Evolutionary conservation across 805 yeast genomes (phyloP).

Genomic region (Candida fluviatilis): DNA sequence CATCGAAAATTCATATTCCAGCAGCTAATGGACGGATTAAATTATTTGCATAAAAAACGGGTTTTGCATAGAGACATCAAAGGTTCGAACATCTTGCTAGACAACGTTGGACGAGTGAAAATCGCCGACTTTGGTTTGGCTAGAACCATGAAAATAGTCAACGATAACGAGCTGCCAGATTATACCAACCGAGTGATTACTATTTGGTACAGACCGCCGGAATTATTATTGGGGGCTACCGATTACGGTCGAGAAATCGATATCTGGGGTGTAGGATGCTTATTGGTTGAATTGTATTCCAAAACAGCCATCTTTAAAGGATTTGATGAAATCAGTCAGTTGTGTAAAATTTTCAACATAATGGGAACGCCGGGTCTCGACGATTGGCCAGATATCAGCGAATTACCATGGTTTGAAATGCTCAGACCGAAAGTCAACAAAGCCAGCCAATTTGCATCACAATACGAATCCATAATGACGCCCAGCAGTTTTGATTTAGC

Average conservation of each 20-base stretch:
- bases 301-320: slow-evolving; percentile 82
- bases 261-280: slow-evolving; percentile 96
- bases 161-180: slow-evolving; percentile 56
- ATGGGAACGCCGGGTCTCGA: slow-evolving; percentile 82
- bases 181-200: slow-evolving; percentile 96
- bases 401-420: slow-evolving; percentile 91
- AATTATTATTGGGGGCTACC: slow-evolving; percentile 83
- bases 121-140: slow-evolving; percentile 85
- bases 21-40: slow-evolving; percentile 65
- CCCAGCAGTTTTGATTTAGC: slow-evolving; percentile 64
- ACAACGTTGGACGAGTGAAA: slow-evolving; percentile 57
- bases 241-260: slow-evolving; percentile 89
- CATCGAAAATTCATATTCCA: slow-evolving; percentile 64
- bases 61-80: slow-evolving; percentile 80
- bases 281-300: slow-evolving; percentile 75
- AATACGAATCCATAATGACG: slow-evolving; percentile 41
- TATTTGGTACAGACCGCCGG: slow-evolving; percentile 97
- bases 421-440: slow-evolving; percentile 52
- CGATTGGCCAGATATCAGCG: slow-evolving; percentile 74
- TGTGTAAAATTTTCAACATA: slow-evolving; percentile 67
- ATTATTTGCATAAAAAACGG: slow-evolving; percentile 62
- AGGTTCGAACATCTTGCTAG: slow-evolving; percentile 71
- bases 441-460: slow-evolving; percentile 22
- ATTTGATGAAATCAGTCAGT: slow-evolving; percentile 79
- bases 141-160: slow-evolving; percentile 60